Conservation (phyloP, 371 early-diverging fungal species). For the Phascolomyces articulosus region DNA sequence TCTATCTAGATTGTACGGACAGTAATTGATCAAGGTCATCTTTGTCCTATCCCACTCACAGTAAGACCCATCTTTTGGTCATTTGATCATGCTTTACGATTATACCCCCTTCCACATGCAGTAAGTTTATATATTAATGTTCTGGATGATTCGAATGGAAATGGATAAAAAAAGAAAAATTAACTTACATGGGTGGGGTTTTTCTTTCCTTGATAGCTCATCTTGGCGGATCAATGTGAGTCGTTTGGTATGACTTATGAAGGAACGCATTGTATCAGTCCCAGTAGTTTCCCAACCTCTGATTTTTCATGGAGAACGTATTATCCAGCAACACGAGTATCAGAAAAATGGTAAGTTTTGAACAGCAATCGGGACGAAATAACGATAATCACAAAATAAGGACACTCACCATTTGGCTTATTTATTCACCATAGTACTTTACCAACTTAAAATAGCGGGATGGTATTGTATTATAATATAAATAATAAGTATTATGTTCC, state of each 20-base stretch:
- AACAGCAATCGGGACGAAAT: not conserved
- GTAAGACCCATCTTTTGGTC: conserved; percentile 79
- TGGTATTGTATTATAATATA: too few species aligned
- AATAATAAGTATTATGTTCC: too few species aligned
- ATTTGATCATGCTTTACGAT: conserved; percentile 79
- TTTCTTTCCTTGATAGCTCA: conserved; percentile 59
- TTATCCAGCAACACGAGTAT: conserved; percentile 64
- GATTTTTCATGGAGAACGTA: conserved; percentile 79
- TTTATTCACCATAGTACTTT: too few species aligned
- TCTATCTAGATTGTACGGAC: conserved; percentile 74
- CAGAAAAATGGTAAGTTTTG: conserved; percentile 63
- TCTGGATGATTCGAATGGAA: not conserved
- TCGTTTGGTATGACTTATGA: conserved; percentile 73
- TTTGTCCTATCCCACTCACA: conserved; percentile 80
- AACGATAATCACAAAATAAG: too few species aligned
- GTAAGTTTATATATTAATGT: conserved; percentile 47
- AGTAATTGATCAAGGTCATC: conserved; percentile 82
- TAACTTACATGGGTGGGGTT: not conserved
- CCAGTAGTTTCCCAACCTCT: conserved; percentile 82
- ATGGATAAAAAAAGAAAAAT: not conserved
- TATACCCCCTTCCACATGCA: conserved; percentile 88
- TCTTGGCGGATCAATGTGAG: conserved; percentile 87
- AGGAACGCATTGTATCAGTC: conserved; percentile 80
- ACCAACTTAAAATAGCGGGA: too few species aligned
- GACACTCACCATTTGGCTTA: too few species aligned